Conservation (phyloP, 768 basidiomycete genomes). For the Lentinula edodes region DNA sequence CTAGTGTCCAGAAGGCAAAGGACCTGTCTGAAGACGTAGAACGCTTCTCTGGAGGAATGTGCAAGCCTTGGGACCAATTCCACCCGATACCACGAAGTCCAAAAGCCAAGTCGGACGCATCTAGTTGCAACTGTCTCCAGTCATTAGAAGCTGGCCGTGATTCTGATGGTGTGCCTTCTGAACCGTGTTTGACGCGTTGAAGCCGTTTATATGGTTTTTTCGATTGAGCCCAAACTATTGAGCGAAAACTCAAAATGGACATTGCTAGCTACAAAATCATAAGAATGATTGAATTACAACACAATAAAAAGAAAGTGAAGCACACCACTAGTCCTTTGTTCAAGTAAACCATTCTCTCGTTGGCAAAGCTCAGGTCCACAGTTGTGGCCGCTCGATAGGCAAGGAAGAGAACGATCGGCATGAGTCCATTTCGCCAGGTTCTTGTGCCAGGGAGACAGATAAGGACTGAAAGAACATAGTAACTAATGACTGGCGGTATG, state of each 20-base stretch:
- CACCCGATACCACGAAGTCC: conserved; percentile 58
- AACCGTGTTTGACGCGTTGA: neutral
- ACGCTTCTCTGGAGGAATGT: conserved; percentile 36
- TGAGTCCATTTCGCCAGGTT: neutral
- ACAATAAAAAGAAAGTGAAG: neutral
- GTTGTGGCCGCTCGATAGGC: conserved; percentile 1
- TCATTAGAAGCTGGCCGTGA: neutral
- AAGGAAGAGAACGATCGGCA: neutral
- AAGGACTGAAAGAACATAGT: neutral
- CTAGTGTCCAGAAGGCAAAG: conserved; percentile 31
- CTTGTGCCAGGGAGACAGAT: neutral
- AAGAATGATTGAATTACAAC: neutral
- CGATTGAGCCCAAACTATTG: conserved; percentile 35
- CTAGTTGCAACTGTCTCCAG: conserved; percentile 14
- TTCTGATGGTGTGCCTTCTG: conserved; percentile 15
- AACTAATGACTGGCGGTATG: neutral
- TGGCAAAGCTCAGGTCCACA: neutral
- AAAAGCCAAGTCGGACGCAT: conserved; percentile 45
- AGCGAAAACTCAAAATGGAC: conserved; percentile 29
- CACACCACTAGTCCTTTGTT: conserved; percentile 44
- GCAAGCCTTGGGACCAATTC: conserved; percentile 47
- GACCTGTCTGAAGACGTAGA: conserved; percentile 25
- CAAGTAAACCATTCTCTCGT: conserved; percentile 26
- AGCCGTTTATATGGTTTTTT: conserved; percentile 15
- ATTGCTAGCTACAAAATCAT: conserved; percentile 28